Base-by-base conservation (phyloP, 1,284 basidiomycete species). In the Violaceomyces palustris region DNA sequence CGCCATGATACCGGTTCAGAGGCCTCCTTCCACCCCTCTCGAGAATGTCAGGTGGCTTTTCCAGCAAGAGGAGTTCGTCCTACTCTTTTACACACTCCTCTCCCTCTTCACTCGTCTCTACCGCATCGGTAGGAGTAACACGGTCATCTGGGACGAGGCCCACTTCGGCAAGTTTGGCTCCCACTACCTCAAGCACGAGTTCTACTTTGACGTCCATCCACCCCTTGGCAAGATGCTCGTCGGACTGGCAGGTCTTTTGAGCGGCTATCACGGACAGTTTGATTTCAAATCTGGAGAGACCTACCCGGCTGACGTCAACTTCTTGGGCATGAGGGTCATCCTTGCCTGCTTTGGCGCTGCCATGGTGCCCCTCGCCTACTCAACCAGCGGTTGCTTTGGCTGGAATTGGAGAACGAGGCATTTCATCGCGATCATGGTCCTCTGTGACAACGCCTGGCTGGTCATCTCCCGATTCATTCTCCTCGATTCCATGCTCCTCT, bases 171-270 rank as follows among this genome's bases (percentile, higher is more conserved):
- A 72, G 42, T 72, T 72, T 32, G 69, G 89, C 43, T 89, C 89
- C 21, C 87, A 94, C 76, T 98, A 98, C 75, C 76, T 98, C 73
- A 90, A 92, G 74, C 86, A 89, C 68, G 54, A 67, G 44, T 68
- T 73, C 50, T 72, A 72, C 59, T 64, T 67, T 39, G 57, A 67
- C 25, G 57, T 63, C n/a, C 93, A 98, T 72, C 93, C 93, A 2
- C 93, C 93, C 1, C 80, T 98, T 26, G 93, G 94, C 18, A 98
- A 98, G 79, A 97, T 98, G 90, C 81, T 98, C 44, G 93, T 98
- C 42, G 93, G 90, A 5, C 80, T 98, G 15, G 89, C 86, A 2
- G 93, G 94, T 18, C 78, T 91, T 41, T 76, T 98, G 51, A 81
- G 88, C 4, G 93, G 94, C 35, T 98, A 96, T 74, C 81, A 92